Conservation (phyloP, 2,329 filamentous ascomycete species). For the Microdochium nivale region DNA sequence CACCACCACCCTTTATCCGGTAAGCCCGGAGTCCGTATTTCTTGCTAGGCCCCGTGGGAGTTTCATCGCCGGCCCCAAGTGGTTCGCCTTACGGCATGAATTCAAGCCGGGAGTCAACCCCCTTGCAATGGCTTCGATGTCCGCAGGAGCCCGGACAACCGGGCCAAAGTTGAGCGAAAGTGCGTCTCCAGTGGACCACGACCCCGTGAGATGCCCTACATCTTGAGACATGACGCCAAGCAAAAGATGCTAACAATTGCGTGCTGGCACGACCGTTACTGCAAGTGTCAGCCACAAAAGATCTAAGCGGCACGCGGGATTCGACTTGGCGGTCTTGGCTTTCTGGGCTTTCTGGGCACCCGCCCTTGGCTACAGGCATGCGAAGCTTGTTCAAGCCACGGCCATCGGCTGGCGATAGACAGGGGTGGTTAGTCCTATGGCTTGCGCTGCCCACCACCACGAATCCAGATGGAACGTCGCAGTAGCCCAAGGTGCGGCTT, state of each 20-base stretch:
- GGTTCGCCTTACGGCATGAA: not conserved
- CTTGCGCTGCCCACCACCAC: not conserved
- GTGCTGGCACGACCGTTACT: too few relatives aligned
- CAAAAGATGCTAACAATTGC: too few relatives aligned
- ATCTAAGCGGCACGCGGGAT: not conserved
- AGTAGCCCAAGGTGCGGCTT: too few relatives aligned
- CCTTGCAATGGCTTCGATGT: not conserved
- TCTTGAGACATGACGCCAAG: too few relatives aligned
- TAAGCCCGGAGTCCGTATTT: too few relatives aligned
- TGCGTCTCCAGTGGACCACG: too few relatives aligned
- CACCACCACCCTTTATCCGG: not conserved
- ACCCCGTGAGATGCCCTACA: too few relatives aligned
- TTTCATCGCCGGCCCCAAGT: not conserved
- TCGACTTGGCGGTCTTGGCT: not conserved
- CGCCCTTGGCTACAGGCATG: not conserved
- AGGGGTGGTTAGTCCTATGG: not conserved
- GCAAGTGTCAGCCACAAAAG: not conserved
- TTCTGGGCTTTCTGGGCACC: not conserved
- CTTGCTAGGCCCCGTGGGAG: not conserved
- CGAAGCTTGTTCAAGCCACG: not conserved
- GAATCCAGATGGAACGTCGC: too few relatives aligned
- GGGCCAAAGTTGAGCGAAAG: too few relatives aligned
- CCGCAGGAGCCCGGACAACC: not conserved
- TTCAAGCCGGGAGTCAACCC: not conserved
- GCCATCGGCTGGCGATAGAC: not conserved